These are phyloP conservation scores for Backusella tuberculispora DNA, from an alignment of 192 early-diverging fungal genomes.

Conservation along the genomic window DNA sequence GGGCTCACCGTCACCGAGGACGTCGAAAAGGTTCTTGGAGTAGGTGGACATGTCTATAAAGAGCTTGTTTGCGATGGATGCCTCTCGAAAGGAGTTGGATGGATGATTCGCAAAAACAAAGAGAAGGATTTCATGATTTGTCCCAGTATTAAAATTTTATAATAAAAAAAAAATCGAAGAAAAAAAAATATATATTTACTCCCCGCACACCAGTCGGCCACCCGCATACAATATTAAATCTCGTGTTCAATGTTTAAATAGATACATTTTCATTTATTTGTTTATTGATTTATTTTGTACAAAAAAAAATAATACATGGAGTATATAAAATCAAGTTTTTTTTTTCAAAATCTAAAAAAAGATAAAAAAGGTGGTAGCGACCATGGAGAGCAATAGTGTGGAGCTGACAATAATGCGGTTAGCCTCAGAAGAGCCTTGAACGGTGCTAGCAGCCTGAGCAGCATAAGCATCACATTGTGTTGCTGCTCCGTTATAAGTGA, in stretches of 20 bases:
- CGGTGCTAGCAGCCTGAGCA: not conserved
- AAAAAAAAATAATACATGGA: not conserved
- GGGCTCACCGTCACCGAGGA: slow-evolving; percentile 65
- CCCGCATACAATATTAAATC: no score
- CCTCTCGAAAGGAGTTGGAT: slow-evolving; percentile 42
- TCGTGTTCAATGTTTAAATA: not conserved
- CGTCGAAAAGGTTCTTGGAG: slow-evolving; percentile 71
- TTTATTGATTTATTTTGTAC: not conserved
- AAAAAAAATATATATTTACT: no score
- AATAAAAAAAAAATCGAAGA: not conserved
- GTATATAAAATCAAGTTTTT: not conserved
- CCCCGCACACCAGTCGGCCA: no score
- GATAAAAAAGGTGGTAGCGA: slow-evolving; percentile 6
- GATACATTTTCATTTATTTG: not conserved
- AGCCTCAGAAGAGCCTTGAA: not conserved
- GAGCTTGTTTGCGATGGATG: slow-evolving; percentile 33
- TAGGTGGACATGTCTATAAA: slow-evolving; percentile 53
- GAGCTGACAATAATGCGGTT: slow-evolving; percentile 4
- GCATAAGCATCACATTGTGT: slow-evolving; percentile 20
- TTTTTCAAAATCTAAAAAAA: slow-evolving; percentile 16
- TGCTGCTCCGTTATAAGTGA: slow-evolving; percentile 17
- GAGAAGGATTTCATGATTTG: slow-evolving; percentile 20
- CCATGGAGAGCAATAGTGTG: slow-evolving; percentile 1
- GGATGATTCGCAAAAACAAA: slow-evolving; percentile 32
- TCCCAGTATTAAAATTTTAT: not conserved